Percentiles rank a stretch among this genome's conserved stretches.
Evolutionary conservation across 306 rosid genomes (phyloP).

Genomic region (Sechiopsis laciniata): DNA sequence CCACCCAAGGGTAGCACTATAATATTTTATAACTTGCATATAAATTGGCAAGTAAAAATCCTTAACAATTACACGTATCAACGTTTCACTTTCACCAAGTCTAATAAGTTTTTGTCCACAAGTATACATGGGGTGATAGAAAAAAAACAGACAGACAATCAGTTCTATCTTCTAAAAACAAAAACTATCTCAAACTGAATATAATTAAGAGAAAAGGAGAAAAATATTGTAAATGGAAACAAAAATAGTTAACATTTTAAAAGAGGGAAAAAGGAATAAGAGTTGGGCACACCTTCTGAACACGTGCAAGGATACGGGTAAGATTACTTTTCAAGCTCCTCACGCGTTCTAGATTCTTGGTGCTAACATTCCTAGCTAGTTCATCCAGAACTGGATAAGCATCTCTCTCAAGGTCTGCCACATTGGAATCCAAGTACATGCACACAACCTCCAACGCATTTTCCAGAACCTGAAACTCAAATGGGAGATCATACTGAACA

Average conservation of each 20-base stretch:
- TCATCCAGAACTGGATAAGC: slow-evolving; percentile 95
- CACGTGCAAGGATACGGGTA: slow-evolving; percentile 84
- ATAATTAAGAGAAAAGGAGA: background rate
- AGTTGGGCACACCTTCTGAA: slow-evolving; percentile 66
- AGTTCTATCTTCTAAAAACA: too few species aligned
- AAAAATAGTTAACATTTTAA: background rate
- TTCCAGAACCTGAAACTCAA: slow-evolving; percentile 96
- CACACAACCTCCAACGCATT: slow-evolving; percentile 89
- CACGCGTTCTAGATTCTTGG: slow-evolving; percentile 94
- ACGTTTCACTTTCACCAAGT: background rate
- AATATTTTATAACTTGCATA: background rate
- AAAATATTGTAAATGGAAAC: background rate
- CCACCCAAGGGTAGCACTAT: background rate
- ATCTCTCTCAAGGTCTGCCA: slow-evolving; percentile 78
- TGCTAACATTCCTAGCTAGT: slow-evolving; percentile 90
- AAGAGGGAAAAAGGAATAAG: background rate
- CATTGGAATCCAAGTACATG: slow-evolving; percentile 63
- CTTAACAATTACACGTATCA: background rate
- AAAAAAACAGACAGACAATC: background rate
- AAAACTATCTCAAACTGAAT: background rate
- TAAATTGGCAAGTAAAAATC: background rate
- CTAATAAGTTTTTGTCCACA: background rate
- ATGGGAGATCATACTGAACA: slow-evolving; percentile 76
- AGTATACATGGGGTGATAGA: background rate
- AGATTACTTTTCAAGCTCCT: slow-evolving; percentile 93